Evolutionary conservation across 176 grass and related monocot genomes (phyloP), one percentile per base, ranked within the genome.

Genomic region (Pontederia crassipes): DNA sequence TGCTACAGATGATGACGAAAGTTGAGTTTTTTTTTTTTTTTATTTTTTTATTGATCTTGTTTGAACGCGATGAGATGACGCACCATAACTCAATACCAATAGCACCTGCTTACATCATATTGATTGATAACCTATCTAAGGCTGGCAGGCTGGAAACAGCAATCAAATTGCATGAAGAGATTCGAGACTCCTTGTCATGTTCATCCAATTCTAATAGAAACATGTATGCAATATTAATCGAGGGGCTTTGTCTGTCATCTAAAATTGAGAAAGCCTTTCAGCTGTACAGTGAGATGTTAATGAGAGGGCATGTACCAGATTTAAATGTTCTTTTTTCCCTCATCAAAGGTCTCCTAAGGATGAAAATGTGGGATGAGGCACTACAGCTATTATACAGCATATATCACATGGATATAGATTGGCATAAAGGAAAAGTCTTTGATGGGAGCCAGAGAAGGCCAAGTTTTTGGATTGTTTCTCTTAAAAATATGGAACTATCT

Each of bases 311-410:
- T 68, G 67, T 81, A 28, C 78, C 82, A 71, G 88, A 98, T 35
- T 57, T 98, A 68, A 64, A 64, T 49, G 46, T 77, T 51, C 83
- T 98, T 71, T 72, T 92, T 88, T 88, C 74, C 67, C 77, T 92
- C 52, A 56, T 98, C 72, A 98, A 86, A 73, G 84, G 79, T 55
- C 74, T 98, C 54, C 28, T 89, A 52, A 67, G 52, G 70, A 68
- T 77, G 46, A 71, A 98, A 67, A 89, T 74, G 79, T 98, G 79
- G 76, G 71, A 88, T 74, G 93, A 98, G 73, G 93, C 81, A 57
- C 73, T 98, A 55, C 71, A 91, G 71, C 81, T 98, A 74, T 76
- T 81, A 65, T 92, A 86, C 71, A 67, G 74, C 70, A 73, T 85
- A 76, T 92, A 77, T 64, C 70, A 82, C 52, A 83, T 81, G 84